These are phyloP conservation scores for Actinomortierella ambigua DNA, from an alignment of 371 early-diverging fungal species.

Conservation along the genomic window DNA sequence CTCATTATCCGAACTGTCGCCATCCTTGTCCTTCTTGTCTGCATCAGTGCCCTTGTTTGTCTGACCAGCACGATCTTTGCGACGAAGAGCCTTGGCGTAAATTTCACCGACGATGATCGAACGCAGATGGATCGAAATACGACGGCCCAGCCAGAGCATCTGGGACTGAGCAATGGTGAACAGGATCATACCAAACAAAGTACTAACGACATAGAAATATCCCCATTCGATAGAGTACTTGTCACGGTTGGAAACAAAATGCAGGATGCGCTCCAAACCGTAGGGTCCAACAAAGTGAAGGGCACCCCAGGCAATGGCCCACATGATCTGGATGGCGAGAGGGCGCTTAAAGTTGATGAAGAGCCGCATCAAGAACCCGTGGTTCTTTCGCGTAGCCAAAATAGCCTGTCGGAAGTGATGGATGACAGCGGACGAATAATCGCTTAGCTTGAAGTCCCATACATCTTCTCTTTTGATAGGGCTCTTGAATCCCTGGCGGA, in stretches of 20 bases:
- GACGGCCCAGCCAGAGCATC: conserved; percentile 48
- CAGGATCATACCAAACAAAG: conserved; percentile 48
- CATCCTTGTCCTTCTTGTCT: conserved; percentile 5
- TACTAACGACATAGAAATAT: conserved; percentile 52
- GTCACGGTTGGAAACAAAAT: conserved; percentile 30
- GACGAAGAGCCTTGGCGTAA: conserved; percentile 59
- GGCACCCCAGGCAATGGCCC: conserved; percentile 32
- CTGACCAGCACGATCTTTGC: conserved; percentile 53
- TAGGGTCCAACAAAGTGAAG: conserved; percentile 39
- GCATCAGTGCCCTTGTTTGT: conserved; percentile 4
- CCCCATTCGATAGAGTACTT: conserved; percentile 33
- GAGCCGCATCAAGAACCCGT: conserved; percentile 35
- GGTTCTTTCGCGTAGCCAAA: conserved; percentile 40
- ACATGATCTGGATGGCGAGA: conserved; percentile 29
- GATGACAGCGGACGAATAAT: conserved; percentile 49
- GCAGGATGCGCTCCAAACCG: conserved; percentile 36
- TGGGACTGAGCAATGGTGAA: conserved; percentile 47
- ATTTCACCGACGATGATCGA: conserved; percentile 68
- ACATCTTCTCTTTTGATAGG: conserved; percentile 65
- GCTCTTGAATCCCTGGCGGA: conserved; percentile 61
- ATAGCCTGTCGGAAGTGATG: conserved; percentile 46
- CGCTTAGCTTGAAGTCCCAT: conserved; percentile 67
- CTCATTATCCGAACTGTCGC: conserved; percentile 12
- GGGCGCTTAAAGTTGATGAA: conserved; percentile 41
- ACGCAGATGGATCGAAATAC: conserved; percentile 40